Percentiles rank a stretch among this genome's conserved stretches.
Conservation (phyloP, 2,329 filamentous ascomycete species). For the Trichophyton simii region DNA sequence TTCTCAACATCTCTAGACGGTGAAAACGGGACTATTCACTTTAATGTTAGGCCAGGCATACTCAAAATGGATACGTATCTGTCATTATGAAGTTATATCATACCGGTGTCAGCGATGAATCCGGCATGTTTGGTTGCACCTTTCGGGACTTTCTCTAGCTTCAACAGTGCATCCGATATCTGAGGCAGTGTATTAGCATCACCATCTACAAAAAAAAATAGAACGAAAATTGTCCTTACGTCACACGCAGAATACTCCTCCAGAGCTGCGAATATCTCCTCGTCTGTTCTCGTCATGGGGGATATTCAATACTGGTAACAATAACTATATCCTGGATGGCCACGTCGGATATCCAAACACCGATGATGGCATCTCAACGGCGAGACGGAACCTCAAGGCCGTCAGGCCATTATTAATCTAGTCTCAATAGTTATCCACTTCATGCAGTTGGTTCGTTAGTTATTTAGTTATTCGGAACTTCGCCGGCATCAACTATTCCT, state of each 20-base stretch:
- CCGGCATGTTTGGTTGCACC: constrained; percentile 48
- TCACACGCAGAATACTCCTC: constrained; percentile 33
- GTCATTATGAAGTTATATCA: constrained; percentile 5
- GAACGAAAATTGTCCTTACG: constrained; percentile 17
- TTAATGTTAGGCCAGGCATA: not conserved
- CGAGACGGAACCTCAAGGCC: not conserved
- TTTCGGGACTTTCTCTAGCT: constrained; percentile 40
- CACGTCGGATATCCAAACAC: no score
- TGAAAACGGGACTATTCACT: constrained; percentile 23
- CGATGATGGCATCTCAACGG: not conserved
- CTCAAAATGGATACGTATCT: not conserved
- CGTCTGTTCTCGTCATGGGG: not conserved
- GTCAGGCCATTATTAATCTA: no score
- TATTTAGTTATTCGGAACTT: no score
- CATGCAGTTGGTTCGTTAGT: no score
- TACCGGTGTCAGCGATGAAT: constrained; percentile 52
- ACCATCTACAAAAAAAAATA: not conserved
- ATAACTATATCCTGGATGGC: not conserved
- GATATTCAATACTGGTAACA: not conserved
- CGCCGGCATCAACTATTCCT: no score
- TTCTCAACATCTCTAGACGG: constrained; percentile 21
- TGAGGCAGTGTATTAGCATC: constrained; percentile 21
- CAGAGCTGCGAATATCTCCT: constrained; percentile 23
- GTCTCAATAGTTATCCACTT: no score
- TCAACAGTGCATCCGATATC: constrained; percentile 61